phyloP scores from a whole-genome alignment of 2,329 filamentous ascomycete genomes.

The Hypoxylon sp. region DNA sequence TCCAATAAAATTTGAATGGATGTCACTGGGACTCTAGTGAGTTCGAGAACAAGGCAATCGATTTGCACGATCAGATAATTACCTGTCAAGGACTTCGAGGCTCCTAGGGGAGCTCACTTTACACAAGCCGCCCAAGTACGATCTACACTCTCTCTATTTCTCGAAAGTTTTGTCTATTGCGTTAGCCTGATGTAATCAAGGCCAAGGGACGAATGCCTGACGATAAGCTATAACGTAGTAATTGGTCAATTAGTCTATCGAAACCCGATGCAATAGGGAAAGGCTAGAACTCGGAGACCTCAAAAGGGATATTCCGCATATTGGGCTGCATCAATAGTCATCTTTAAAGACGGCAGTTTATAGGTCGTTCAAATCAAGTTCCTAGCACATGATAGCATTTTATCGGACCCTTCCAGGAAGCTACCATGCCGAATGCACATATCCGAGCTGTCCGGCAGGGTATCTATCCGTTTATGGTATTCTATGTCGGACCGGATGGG shows the following conservation, averaged over 20 bases:
- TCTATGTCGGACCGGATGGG: slow-evolving; percentile 3
- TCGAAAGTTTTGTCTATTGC: neutral
- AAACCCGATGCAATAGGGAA: neutral
- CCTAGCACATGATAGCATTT: neutral
- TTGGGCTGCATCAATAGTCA: neutral
- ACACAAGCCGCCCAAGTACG: neutral
- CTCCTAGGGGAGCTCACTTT: neutral
- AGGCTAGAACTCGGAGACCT: neutral
- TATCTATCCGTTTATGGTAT: neutral
- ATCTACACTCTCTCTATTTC: neutral
- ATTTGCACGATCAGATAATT: neutral
- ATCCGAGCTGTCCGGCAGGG: slow-evolving; percentile 5
- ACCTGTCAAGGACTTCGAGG: neutral
- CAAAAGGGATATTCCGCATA: neutral
- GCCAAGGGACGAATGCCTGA: neutral
- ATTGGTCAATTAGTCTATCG: neutral
- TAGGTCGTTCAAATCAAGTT: neutral
- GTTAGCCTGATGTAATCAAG: neutral
- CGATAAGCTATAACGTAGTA: neutral
- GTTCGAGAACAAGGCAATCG: neutral
- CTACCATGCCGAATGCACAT: neutral
- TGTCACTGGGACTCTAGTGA: neutral
- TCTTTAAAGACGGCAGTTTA: neutral
- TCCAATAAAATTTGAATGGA: neutral
- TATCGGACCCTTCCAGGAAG: slow-evolving; percentile 4